A percentile compares a stretch with the other conserved stretches of the same genome.
Conservation (phyloP, 768 basidiomycete species). For the Boletus subparvulus region DNA sequence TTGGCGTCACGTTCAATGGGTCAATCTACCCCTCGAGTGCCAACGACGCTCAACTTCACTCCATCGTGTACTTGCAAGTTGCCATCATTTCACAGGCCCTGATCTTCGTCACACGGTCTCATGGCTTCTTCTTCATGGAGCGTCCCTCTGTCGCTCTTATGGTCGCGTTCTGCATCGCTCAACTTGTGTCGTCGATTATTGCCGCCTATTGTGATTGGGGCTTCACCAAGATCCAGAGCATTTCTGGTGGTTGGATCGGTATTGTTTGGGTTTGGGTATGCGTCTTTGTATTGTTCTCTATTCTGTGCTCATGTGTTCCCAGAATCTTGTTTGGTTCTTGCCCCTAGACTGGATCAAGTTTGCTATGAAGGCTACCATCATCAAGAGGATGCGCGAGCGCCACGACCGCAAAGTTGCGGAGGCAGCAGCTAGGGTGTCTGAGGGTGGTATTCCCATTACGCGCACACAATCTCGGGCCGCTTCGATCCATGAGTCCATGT, state of each 20-base stretch:
- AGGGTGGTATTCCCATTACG: conserved; percentile 62
- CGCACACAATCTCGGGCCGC: conserved; percentile 90
- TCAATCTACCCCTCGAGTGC: conserved; percentile 21
- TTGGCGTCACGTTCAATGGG: conserved; percentile 62
- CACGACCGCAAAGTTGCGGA: conserved; percentile 43
- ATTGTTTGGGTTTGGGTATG: conserved; percentile 95
- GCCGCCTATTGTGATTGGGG: conserved; percentile 92
- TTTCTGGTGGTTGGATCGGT: conserved; percentile 95
- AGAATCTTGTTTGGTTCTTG: conserved; percentile 96
- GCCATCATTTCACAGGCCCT: conserved; percentile 99
- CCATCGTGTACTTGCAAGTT: conserved; percentile 92
- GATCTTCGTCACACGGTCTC: conserved; percentile 94
- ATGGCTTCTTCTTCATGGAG: conserved; percentile 97
- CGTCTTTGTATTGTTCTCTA: conserved; percentile 11
- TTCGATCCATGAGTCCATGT: conserved; percentile 87
- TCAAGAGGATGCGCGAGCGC: conserved; percentile 78
- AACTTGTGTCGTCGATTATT: conserved; percentile 94
- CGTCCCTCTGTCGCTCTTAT: conserved; percentile 88
- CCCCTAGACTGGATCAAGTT: conserved; percentile 97
- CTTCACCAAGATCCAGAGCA: conserved; percentile 78
- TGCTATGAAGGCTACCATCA: conserved; percentile 90
- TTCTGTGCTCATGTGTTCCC: conserved; percentile 12
- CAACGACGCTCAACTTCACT: conserved; percentile 79
- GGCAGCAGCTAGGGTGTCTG: conserved; percentile 34
- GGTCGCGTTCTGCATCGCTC: conserved; percentile 88